Evolutionary conservation across 73 alveolate species (phyloP).

Genomic region (Tetrahymena borealis): DNA sequence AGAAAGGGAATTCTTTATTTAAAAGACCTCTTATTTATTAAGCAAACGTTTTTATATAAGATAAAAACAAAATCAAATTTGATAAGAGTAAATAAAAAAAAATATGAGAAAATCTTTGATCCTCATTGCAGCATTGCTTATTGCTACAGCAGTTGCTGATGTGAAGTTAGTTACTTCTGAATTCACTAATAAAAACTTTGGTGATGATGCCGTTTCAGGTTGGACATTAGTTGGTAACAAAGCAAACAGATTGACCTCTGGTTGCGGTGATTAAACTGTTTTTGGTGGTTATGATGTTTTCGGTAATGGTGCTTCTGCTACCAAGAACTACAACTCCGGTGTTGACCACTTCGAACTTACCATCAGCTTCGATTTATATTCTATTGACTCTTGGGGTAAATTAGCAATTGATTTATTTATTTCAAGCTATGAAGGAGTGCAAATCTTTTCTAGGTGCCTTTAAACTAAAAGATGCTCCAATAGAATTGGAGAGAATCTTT

Average conservation of each 20-base stretch:
- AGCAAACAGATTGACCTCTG: neutral
- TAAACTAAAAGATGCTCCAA: no score
- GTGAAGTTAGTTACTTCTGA: neutral
- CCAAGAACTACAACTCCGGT: neutral
- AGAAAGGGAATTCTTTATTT: no score
- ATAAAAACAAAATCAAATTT: neutral
- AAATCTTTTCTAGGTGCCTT: neutral
- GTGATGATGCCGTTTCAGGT: neutral
- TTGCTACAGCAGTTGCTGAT: neutral
- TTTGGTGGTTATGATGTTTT: neutral
- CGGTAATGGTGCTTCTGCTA: neutral
- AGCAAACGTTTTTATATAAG: neutral
- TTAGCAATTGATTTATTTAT: neutral
- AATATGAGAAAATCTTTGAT: neutral
- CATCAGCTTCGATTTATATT: neutral
- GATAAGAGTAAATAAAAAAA: neutral
- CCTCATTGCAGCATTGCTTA: neutral
- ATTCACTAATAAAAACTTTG: neutral
- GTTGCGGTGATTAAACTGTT: neutral
- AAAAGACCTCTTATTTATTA: no score
- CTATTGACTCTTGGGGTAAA: neutral
- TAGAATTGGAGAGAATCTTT: no score
- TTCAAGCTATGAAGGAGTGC: neutral
- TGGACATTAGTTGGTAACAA: neutral
- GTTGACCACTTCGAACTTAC: neutral